Percentiles rank a stretch among this genome's conserved stretches.
Evolutionary conservation across 441 rosid genomes (phyloP).

Genomic region (Corymbia citriodora): DNA sequence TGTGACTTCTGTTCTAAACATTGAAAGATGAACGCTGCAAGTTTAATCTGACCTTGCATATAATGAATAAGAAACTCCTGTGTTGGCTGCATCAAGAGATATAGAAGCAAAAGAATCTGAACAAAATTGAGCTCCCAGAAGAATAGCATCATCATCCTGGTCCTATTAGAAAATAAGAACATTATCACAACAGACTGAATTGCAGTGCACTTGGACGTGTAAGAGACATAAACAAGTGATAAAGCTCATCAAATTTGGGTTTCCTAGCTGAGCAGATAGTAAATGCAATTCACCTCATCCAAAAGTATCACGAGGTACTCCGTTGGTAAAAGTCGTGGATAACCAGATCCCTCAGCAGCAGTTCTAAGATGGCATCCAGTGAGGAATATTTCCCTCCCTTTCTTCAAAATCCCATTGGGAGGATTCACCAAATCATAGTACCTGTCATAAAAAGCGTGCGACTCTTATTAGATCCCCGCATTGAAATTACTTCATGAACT

Average conservation of each 20-base stretch:
- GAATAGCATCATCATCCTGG: slow-evolving; percentile 77
- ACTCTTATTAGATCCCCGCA: neutral
- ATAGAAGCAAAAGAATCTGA: slow-evolving; percentile 82
- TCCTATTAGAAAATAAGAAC: slow-evolving; percentile 44
- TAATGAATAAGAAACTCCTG: slow-evolving; percentile 65
- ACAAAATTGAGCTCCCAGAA: slow-evolving; percentile 81
- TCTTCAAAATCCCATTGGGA: slow-evolving; percentile 63
- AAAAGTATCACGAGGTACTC: slow-evolving; percentile 86
- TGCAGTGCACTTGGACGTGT: neutral
- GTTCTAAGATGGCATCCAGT: slow-evolving; percentile 92
- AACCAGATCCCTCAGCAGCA: slow-evolving; percentile 82
- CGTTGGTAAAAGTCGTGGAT: slow-evolving; percentile 82
- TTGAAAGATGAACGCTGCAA: neutral
- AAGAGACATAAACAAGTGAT: neutral
- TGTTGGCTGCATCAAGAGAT: slow-evolving; percentile 48
- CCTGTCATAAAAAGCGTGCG: slow-evolving; percentile 26
- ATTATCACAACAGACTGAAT: neutral
- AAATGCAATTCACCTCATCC: slow-evolving; percentile 55
- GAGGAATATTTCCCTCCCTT: slow-evolving; percentile 85
- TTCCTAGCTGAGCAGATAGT: neutral
- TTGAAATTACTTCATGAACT: neutral
- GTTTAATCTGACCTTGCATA: slow-evolving; percentile 60
- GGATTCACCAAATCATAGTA: slow-evolving; percentile 82
- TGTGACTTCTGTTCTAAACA: neutral
- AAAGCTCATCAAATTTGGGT: neutral